Evolutionary conservation across 495 filamentous ascomycete genomes (phyloP), one percentile per base, ranked within the genome.

Genomic region (Pseudomonodictys pantanalensis): DNA sequence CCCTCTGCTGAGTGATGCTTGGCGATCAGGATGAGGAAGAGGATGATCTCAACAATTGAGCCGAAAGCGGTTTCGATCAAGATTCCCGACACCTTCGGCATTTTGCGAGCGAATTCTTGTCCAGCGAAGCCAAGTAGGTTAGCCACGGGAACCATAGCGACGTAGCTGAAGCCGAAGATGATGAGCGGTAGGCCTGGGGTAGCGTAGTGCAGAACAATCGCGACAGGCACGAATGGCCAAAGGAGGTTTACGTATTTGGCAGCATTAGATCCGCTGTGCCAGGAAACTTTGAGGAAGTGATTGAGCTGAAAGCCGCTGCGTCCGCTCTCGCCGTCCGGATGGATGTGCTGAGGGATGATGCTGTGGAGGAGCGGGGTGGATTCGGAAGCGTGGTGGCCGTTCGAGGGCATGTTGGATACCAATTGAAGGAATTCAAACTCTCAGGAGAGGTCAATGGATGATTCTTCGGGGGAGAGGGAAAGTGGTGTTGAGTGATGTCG

Each of bases 91-190:
- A 93, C 87, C 66, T 88, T 88, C n/a, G 86, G 86, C 43, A 95
- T 70, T 71, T 93, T 93, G 60, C 86, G 79, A 0, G 88, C 86
- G 57, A 95, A 73, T 68, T 95, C 88, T 64, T 89, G 84, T 3
- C 89, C 88, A 3, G 87, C 87, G 68, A 96, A 96, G 0, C 90
- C 90, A 25, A 96, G 79, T 51, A 96, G 71, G 64, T 96, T 96
- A 47, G 91, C 92, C 20, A 86, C 84, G 1, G 91, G 92, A 2
- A 96, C 80, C 86, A 97, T 97, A 43, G 85, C 86, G 32, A 90
- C 78, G 46, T 90, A 90, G 45, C 84, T 84, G 59, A 88, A 79
- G 28, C 80, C 72, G 71, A 90, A 91, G 15, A 89, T 76, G 75
- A 77, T 78, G 5, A 86, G 68, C 51, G 87, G 78, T 18, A 76